Base-by-base conservation (phyloP, 2,329 filamentous ascomycete species). In the Capronia americana region DNA sequence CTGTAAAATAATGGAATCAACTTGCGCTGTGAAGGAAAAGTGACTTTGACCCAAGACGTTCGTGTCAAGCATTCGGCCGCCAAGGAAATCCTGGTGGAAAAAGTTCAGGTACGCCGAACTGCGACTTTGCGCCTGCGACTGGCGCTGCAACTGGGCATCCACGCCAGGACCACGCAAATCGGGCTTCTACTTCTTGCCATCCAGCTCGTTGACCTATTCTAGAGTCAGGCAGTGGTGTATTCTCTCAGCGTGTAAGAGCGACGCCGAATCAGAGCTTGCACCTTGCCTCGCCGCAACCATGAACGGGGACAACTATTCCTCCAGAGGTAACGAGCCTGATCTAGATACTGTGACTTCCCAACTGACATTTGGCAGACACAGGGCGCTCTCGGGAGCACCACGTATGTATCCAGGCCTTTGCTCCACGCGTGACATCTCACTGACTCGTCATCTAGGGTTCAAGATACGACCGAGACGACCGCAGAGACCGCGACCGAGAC, bases 251-350 rank as follows among this genome's bases (percentile, higher is more conserved):
- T 34, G 28, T 55, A 14, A 3, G n/a, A 55, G 28, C 28, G 8
- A 28, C 53, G 28, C 28, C 30, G 4, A 8, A 26, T 23, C 20
- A 51, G 23, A 53, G 46, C n/a, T 17, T 50, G 44, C 48, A 53
- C 24, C 46, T 54, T 38, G 50, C 20, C 28, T 55, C 12, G 10
- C 53, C 24, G 73, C 71, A 75, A 87, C 68, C 67, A 95, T 95
- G 92, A 94, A 94, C 90, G 91, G 91, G 77, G 91, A 94, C 79
- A 90, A 84, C 78, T 94, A 93, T 80, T 88, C 88, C 76, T 88
- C 90, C 74, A 87, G 91, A 87, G 91, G 91, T 92, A 83, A 78
- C 24, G 82, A 61, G 57, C 66, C 64, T 24, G 61, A 57, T 38
- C 26, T 32, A 30, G 14, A 26, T 30, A 30, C 26, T 30, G 11